Base-by-base conservation (phyloP, 2,329 filamentous ascomycete genomes). In the Aspergillus caelatus region DNA sequence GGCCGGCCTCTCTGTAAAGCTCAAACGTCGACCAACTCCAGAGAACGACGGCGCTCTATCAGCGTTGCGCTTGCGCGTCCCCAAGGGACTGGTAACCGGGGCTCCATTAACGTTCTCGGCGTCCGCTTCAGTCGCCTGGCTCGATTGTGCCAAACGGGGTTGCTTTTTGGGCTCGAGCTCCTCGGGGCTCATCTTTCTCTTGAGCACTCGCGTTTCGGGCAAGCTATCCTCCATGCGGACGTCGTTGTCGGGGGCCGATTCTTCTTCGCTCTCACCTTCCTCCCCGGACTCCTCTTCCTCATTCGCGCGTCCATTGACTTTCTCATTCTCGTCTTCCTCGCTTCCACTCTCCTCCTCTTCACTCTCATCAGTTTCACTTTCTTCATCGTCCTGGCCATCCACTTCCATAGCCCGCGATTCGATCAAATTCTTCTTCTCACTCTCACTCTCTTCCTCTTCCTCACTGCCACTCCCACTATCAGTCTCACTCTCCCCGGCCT, bases 111-210 rank as follows among this genome's bases (percentile, higher is more conserved):
- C 46, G 14, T 65, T 58, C 12, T 63, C 28, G 28, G 41, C 8
- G 48, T 57, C 43, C 16, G 21, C 36, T 28, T 53, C 39, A 26
- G 46, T 34, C 19, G 57, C 64, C 36, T 58, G 64, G 23, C 55
- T 52, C n/a, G 63, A 36, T 21, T 59, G 50, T n/a, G 68, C 58
- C 28, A 74, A 32, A 11, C 72, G 72, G 58, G 70, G 67, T 54
- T 73, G 68, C 43, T 74, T 75, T 39, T 68, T 71, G 1, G 71
- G 66, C 4, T 56, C 48, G 1, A 63, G 34, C 10, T 64, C 45
- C 14, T 70, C 71, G 2, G 36, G n/a, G 48, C 71, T 71, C 46
- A 67, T 67, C 59, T 73, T 75, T 32, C 74, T 68, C 65, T 75
- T 75, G 30, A 68, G 69, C 21, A 50, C n/a, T 56, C n/a, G 21